Evolutionary conservation across 805 yeast genomes (phyloP).

Genomic region (Nakazawaea ishiwadae): DNA sequence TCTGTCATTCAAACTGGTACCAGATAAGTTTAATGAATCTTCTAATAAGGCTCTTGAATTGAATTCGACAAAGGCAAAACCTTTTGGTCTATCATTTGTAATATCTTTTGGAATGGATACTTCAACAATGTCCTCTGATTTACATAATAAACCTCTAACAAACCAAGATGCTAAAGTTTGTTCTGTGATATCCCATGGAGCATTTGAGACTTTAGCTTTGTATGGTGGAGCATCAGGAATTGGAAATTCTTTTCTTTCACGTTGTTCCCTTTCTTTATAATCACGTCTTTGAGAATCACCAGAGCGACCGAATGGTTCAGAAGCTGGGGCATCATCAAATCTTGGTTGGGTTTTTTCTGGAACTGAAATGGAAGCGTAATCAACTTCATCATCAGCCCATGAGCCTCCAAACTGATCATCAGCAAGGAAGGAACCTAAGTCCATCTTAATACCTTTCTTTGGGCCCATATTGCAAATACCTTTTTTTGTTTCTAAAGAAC

Average conservation of each 20-base stretch:
- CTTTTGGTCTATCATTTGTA: slow-evolving; percentile 57
- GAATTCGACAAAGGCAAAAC: slow-evolving; percentile 53
- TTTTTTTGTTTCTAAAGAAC: slow-evolving; percentile 1
- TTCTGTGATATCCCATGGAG: slow-evolving; percentile 79
- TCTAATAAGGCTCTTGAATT: slow-evolving; percentile 40
- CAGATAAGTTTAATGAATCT: slow-evolving; percentile 44
- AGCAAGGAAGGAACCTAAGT: slow-evolving; percentile 77
- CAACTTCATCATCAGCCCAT: slow-evolving; percentile 81
- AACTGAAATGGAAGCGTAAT: slow-evolving; percentile 58
- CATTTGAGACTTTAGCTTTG: slow-evolving; percentile 83
- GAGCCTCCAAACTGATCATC: slow-evolving; percentile 72
- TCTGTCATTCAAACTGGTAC: slow-evolving; percentile 42
- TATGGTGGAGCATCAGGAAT: slow-evolving; percentile 90
- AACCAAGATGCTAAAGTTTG: slow-evolving; percentile 57
- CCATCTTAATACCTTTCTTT: slow-evolving; percentile 72
- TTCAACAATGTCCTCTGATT: slow-evolving; percentile 46
- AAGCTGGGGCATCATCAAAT: slow-evolving; percentile 10
- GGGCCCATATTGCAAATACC: slow-evolving; percentile 41
- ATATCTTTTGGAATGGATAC: slow-evolving; percentile 67
- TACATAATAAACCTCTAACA: slow-evolving; percentile 44
- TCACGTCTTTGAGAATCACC: slow-evolving; percentile 16
- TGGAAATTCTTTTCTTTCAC: slow-evolving; percentile 67
- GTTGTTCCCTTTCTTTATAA: slow-evolving; percentile 26
- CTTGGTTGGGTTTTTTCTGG: slow-evolving; percentile 16
- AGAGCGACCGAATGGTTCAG: slow-evolving; percentile 11